Conservation (phyloP, 805 yeast species). For the Hemisphaericaspora nanyangensis region DNA sequence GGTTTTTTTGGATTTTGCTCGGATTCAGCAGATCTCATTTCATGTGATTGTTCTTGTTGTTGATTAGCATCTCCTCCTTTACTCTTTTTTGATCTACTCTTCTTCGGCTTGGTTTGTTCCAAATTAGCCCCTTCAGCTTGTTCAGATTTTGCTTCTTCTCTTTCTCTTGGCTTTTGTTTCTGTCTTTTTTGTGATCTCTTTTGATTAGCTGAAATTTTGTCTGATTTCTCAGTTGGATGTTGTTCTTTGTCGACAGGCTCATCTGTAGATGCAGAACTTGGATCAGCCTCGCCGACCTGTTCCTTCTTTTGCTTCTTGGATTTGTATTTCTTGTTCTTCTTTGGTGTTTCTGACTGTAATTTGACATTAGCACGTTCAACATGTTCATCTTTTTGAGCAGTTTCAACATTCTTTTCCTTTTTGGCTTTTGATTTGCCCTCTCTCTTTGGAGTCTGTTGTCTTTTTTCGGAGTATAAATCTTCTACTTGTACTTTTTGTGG, state of each 20-base stretch:
- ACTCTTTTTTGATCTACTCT: slow-evolving; percentile 3
- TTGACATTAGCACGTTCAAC: too few relatives aligned
- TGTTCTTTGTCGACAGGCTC: neutral
- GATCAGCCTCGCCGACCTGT: too few relatives aligned
- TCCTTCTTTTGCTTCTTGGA: slow-evolving; percentile 1
- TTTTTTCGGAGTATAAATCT: neutral
- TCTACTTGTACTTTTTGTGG: slow-evolving; percentile 1
- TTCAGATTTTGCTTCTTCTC: neutral
- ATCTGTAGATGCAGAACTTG: neutral
- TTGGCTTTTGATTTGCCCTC: too few relatives aligned
- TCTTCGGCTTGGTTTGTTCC: neutral
- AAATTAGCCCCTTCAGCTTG: neutral
- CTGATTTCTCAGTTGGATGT: neutral
- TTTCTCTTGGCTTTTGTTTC: slow-evolving; percentile 4
- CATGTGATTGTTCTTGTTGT: too few relatives aligned
- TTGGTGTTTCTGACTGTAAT: too few relatives aligned
- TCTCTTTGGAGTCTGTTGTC: too few relatives aligned
- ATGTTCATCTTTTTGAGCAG: too few relatives aligned
- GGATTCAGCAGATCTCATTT: too few relatives aligned
- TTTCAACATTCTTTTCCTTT: too few relatives aligned
- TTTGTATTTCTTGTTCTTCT: too few relatives aligned
- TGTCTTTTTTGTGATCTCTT: neutral
- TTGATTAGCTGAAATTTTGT: neutral
- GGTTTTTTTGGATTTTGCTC: neutral
- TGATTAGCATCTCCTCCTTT: neutral